These are phyloP conservation scores for Irpex sp. DNA, from an alignment of 1,284 basidiomycete species.

Conservation along the genomic window DNA sequence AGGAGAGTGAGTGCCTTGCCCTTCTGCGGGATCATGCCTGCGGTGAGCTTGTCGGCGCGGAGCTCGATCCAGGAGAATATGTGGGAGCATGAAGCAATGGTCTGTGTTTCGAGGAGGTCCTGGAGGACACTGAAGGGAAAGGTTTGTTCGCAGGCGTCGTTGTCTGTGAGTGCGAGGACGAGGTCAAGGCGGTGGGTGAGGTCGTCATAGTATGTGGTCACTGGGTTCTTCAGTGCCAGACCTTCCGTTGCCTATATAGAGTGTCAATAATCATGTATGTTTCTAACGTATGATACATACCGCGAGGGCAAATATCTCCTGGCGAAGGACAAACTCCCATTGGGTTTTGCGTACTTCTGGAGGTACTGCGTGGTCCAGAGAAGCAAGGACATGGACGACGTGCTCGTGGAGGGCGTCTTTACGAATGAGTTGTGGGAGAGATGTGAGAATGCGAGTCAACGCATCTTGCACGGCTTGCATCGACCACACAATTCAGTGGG, in stretches of 20 bases:
- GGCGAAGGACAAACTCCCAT: constrained; percentile 68
- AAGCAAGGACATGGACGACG: constrained; percentile 40
- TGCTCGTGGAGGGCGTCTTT: constrained; percentile 42
- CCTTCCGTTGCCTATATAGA: constrained; percentile 55
- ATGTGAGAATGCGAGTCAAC: constrained; percentile 37
- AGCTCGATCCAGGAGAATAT: constrained; percentile 82
- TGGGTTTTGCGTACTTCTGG: constrained; percentile 57
- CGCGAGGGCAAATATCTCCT: constrained; percentile 62
- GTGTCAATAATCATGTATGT: not conserved
- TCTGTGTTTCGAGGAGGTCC: constrained; percentile 76
- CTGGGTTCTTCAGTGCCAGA: constrained; percentile 39
- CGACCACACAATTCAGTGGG: not conserved
- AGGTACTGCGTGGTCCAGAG: constrained; percentile 37
- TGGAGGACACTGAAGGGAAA: constrained; percentile 64
- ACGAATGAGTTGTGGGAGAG: constrained; percentile 41
- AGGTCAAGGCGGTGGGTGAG: constrained; percentile 65
- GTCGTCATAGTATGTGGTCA: constrained; percentile 51
- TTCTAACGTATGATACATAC: constrained; percentile 36
- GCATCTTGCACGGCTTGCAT: constrained; percentile 23
- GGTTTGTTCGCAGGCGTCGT: constrained; percentile 48
- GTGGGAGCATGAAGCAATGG: constrained; percentile 74
- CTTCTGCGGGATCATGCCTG: constrained; percentile 74
- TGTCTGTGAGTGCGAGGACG: constrained; percentile 66
- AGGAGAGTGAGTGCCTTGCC: constrained; percentile 83
- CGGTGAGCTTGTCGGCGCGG: constrained; percentile 59